Evolutionary conservation across 129 eudicot genomes (phyloP).

Genomic region (Flaveria bidentis): DNA sequence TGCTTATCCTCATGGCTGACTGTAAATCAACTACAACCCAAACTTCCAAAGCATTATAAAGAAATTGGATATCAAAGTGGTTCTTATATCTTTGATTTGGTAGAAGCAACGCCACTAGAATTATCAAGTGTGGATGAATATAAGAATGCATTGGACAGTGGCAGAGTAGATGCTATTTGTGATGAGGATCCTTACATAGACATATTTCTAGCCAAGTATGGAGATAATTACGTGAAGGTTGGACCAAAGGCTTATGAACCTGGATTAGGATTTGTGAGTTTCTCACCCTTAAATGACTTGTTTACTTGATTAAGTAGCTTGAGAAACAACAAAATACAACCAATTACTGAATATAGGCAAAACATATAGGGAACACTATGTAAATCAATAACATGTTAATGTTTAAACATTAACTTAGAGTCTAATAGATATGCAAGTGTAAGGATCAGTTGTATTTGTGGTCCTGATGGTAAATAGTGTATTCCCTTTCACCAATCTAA

Average conservation of each 20-base stretch:
- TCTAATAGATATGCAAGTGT: no score
- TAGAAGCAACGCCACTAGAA: background rate
- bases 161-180: slow-evolving; percentile 12
- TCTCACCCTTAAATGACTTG: background rate
- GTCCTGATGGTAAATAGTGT: no score
- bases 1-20: slow-evolving; percentile 29
- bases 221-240: slow-evolving; percentile 19
- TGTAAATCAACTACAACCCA: slow-evolving; percentile 21
- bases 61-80: slow-evolving; percentile 22
- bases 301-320: no score
- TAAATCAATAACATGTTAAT: no score
- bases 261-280: slow-evolving; percentile 31
- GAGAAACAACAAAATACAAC: no score
- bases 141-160: background rate
- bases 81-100: slow-evolving; percentile 11
- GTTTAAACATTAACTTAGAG: no score
- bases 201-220: slow-evolving; percentile 22
- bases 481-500: no score
- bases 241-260: slow-evolving; percentile 18
- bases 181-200: slow-evolving; percentile 30
- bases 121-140: slow-evolving; percentile 21
- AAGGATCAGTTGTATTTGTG: no score
- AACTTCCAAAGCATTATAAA: slow-evolving; percentile 11
- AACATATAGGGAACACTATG: no score
- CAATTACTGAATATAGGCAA: no score